Conservation (phyloP, 805 yeast genomes). For the Lachancea quebecensis region DNA sequence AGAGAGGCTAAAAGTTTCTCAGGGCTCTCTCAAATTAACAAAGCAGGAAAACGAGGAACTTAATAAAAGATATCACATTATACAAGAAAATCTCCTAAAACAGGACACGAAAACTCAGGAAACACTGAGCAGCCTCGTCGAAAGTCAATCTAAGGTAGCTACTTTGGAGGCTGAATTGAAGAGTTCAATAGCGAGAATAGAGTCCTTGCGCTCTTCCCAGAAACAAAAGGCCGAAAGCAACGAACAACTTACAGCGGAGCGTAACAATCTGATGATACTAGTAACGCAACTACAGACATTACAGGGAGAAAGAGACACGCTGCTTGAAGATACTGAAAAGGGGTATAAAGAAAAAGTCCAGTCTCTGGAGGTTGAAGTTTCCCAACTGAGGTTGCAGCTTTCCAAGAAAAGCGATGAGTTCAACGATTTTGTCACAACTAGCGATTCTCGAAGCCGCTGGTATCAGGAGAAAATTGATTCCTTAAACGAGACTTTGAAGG, state of each 20-base stretch:
- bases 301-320: slow-evolving; percentile 53
- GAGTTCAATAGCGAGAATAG: slow-evolving; percentile 49
- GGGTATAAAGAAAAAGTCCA: slow-evolving; percentile 45
- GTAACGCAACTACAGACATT: slow-evolving; percentile 54
- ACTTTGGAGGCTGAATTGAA: slow-evolving; percentile 39
- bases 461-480: slow-evolving; percentile 56
- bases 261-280: slow-evolving; percentile 47
- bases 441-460: slow-evolving; percentile 38
- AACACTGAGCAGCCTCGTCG: slow-evolving; percentile 48
- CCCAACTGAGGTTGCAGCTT: slow-evolving; percentile 33
- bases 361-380: slow-evolving; percentile 42
- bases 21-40: slow-evolving; percentile 35
- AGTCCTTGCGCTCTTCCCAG: slow-evolving; percentile 43
- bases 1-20: slow-evolving; percentile 41
- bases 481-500: slow-evolving; percentile 38
- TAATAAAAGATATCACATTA: slow-evolving; percentile 31
- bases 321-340: slow-evolving; percentile 42
- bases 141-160: slow-evolving; percentile 41
- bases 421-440: slow-evolving; percentile 28
- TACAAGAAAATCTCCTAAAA: slow-evolving; percentile 38
- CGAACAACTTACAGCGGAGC: slow-evolving; percentile 49
- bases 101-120: slow-evolving; percentile 45
- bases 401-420: slow-evolving; percentile 46
- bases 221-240: slow-evolving; percentile 47
- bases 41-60: slow-evolving; percentile 43